A percentile compares a stretch with the other conserved stretches of the same genome.
These are phyloP conservation scores for Podaxis mareebaensis DNA, from an alignment of 768 basidiomycete species.

Conservation along the genomic window DNA sequence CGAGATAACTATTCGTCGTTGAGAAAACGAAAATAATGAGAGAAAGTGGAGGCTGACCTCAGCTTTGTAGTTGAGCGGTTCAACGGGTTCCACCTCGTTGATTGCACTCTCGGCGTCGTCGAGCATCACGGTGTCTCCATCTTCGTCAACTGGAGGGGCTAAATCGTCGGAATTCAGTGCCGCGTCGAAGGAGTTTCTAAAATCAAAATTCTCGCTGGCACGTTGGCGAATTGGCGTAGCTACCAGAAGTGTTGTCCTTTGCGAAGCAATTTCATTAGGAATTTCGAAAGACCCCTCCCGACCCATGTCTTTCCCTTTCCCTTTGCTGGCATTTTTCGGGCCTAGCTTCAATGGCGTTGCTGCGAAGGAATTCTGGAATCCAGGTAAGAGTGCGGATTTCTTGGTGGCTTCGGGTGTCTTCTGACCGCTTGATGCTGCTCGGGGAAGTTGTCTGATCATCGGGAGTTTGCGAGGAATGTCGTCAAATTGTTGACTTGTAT, in stretches of 20 bases:
- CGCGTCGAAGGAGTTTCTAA: background rate
- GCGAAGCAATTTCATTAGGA: background rate
- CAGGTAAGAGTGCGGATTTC: conserved; percentile 40
- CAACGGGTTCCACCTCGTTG: conserved; percentile 36
- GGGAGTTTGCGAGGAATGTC: conserved; percentile 36
- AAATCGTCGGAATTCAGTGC: background rate
- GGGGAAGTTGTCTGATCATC: background rate
- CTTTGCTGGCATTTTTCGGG: conserved; percentile 24
- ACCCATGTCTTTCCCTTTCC: conserved; percentile 23
- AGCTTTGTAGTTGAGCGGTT: conserved; percentile 50
- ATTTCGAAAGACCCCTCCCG: conserved; percentile 18
- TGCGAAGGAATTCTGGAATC: conserved; percentile 57
- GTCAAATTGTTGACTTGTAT: conserved; percentile 18
- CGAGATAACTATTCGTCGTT: conserved; percentile 49
- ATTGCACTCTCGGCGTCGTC: conserved; percentile 31
- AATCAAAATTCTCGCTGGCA: background rate
- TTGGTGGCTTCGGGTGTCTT: conserved; percentile 37
- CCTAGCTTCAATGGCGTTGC: conserved; percentile 37
- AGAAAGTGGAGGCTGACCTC: conserved; percentile 43
- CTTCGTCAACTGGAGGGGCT: conserved; percentile 20
- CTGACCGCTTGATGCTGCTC: conserved; percentile 19
- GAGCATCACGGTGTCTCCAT: conserved; percentile 37
- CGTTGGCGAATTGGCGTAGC: background rate
- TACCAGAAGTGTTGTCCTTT: background rate
- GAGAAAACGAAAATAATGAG: background rate